Conservation (phyloP, 257 asterid genomes). For the Nicotiana attenuata region DNA sequence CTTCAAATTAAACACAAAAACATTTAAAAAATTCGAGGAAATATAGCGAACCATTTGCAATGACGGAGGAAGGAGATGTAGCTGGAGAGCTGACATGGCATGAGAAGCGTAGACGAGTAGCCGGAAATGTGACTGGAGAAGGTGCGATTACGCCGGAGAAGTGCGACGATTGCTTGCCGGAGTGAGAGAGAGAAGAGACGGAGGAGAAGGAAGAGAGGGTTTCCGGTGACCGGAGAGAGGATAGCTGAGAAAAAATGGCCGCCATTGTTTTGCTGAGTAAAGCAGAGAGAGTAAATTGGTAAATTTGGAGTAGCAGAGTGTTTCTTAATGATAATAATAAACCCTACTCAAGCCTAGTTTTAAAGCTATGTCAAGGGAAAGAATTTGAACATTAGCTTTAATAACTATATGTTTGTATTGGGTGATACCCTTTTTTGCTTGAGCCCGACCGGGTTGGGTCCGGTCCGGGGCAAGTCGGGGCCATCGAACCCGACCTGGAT, state of each 20-base stretch:
- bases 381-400: no score
- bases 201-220: constrained; percentile 40
- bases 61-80: constrained; percentile 32
- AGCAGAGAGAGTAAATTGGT: not conserved
- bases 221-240: constrained; percentile 42
- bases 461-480: no score
- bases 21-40: not conserved
- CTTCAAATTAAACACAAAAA: not conserved
- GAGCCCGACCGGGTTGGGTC: no score
- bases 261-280: constrained; percentile 19
- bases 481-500: no score
- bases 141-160: constrained; percentile 22
- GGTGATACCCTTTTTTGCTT: no score
- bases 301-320: not conserved
- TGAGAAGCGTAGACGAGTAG: constrained; percentile 47
- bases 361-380: no score
- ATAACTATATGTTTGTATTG: no score
- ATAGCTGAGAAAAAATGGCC: constrained; percentile 42
- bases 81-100: constrained; percentile 58
- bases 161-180: constrained; percentile 22
- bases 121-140: constrained; percentile 26
- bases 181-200: constrained; percentile 30
- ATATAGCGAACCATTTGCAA: constrained; percentile 44
- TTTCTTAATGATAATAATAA: no score
- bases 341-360: not conserved